A percentile compares a stretch with the other conserved stretches of the same genome.
These are phyloP conservation scores for Globisporangium okanoganense DNA, from an alignment of 352 stramenopile genomes.

Conservation along the genomic window DNA sequence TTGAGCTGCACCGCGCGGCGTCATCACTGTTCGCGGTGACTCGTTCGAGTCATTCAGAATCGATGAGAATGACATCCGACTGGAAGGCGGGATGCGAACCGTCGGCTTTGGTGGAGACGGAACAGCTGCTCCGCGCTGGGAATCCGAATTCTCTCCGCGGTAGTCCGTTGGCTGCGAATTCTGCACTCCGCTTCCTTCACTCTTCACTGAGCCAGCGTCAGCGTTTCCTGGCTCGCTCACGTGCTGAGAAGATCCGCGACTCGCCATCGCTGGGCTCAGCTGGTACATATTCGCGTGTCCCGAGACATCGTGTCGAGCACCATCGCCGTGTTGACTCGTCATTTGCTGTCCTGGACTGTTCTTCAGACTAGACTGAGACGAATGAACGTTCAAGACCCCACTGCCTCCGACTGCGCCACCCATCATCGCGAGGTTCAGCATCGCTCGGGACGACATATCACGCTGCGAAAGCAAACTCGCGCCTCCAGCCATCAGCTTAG, in stretches of 20 bases:
- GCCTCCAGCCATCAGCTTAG: conserved; percentile 16
- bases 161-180: background rate
- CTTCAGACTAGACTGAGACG: conserved; percentile 12
- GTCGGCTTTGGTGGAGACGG: conserved; percentile 18
- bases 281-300: conserved; percentile 14
- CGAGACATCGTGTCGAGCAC: conserved; percentile 3
- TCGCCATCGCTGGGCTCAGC: conserved; percentile 1
- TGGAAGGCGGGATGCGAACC: conserved; percentile 34
- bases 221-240: background rate
- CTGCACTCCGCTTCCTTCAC: conserved; percentile 1
- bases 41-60: conserved; percentile 82
- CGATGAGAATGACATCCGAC: conserved; percentile 88
- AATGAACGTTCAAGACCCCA: conserved; percentile 12
- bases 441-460: conserved; percentile 43
- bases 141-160: background rate
- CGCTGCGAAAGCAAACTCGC: conserved; percentile 25
- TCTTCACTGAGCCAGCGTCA: background rate
- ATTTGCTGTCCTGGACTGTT: conserved; percentile 15
- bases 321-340: background rate
- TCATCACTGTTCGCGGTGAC: conserved; percentile 26
- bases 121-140: background rate
- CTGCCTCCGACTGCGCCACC: conserved; percentile 21
- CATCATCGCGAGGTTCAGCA: conserved; percentile 58
- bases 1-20: conserved; percentile 9
- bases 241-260: background rate